Percentiles rank a stretch among this genome's conserved stretches.
phyloP scores from a whole-genome alignment of 2,329 filamentous ascomycete genomes.

The Alternaria gansuensis region DNA sequence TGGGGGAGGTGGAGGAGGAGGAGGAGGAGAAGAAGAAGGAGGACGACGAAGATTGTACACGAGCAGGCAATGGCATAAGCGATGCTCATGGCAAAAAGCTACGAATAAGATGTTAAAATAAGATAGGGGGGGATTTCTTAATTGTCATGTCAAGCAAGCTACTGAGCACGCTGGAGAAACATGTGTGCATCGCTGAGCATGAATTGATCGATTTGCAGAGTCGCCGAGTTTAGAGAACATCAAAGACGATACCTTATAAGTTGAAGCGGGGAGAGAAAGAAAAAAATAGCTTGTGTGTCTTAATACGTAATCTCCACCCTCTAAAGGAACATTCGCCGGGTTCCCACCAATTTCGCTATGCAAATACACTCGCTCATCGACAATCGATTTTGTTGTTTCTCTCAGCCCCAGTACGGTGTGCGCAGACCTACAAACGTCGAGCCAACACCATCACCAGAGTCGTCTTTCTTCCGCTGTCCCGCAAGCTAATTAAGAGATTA shows the following conservation, averaged over 20 bases:
- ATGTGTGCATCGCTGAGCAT: too few relatives aligned
- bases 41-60: too few relatives aligned
- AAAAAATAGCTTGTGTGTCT: background rate
- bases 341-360: constrained; percentile 36
- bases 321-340: constrained; percentile 16
- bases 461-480: constrained; percentile 76
- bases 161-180: too few relatives aligned
- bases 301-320: constrained; percentile 19
- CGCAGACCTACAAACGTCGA: constrained; percentile 52
- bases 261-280: background rate
- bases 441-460: constrained; percentile 54
- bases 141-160: too few relatives aligned
- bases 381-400: constrained; percentile 9
- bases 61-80: too few relatives aligned
- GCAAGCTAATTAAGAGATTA: constrained; percentile 56
- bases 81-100: too few relatives aligned
- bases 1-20: too few relatives aligned
- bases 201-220: too few relatives aligned
- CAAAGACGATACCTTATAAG: background rate
- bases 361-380: constrained; percentile 33
- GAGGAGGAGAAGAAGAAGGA: too few relatives aligned
- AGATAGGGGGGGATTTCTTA: too few relatives aligned
- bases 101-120: too few relatives aligned
- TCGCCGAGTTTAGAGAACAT: background rate
- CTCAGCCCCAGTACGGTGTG: constrained; percentile 53